Conservation (phyloP, 768 basidiomycete genomes). For the Mycena haematopus region DNA sequence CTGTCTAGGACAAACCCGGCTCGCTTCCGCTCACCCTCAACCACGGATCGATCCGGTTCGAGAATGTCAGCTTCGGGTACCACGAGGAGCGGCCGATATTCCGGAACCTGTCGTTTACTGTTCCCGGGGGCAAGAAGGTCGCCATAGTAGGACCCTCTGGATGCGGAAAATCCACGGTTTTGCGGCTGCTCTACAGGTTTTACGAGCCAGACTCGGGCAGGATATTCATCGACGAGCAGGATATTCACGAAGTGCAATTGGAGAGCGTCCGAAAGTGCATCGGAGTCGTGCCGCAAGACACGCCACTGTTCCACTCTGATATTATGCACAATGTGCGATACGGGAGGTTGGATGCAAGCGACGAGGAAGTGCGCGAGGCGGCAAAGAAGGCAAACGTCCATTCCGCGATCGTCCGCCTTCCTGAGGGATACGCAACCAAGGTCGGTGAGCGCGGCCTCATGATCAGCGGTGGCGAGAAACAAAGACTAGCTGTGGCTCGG, state of each 20-base stretch:
- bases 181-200: constrained; percentile 93
- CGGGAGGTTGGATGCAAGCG: constrained; percentile 84
- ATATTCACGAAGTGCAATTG: constrained; percentile 75
- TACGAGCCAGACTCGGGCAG: constrained; percentile 83
- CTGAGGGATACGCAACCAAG: constrained; percentile 86
- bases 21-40: constrained; percentile 72
- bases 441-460: constrained; percentile 97
- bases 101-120: constrained; percentile 82
- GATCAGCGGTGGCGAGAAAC: constrained; percentile 99
- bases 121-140: constrained; percentile 96
- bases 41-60: constrained; percentile 91
- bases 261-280: constrained; percentile 75
- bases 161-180: constrained; percentile 96
- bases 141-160: constrained; percentile 98
- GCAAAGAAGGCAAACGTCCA: constrained; percentile 89
- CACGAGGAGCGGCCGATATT: constrained; percentile 94
- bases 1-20: constrained; percentile 64
- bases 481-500: constrained; percentile 92
- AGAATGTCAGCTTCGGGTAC: constrained; percentile 92
- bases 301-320: constrained; percentile 95
- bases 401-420: constrained; percentile 76
- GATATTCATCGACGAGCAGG: constrained; percentile 90
- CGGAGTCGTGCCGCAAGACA: constrained; percentile 98
- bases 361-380: constrained; percentile 88
- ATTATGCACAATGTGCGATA: constrained; percentile 96